Base-by-base conservation (phyloP, 2,329 filamentous ascomycete species). In the Calonectria leucothoes region DNA sequence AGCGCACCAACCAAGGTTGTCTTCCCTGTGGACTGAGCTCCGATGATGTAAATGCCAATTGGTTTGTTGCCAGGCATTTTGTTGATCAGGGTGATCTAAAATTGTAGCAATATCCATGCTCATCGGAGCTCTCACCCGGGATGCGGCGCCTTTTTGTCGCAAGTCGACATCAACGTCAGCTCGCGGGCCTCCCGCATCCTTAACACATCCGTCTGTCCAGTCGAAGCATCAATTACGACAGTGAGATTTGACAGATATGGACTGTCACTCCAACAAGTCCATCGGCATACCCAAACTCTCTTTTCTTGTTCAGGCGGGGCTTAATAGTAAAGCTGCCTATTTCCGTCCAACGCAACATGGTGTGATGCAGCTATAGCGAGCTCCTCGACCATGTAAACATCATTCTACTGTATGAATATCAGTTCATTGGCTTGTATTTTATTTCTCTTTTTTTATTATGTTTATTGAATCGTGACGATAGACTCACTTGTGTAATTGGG, bases 11-110 rank as follows among this genome's bases (percentile, higher is more conserved):
- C 81, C 1, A 88, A 80, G 0, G 87, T 87, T 1, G 85, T 87
- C 74, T 88, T 88, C 45, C 87, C 86, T 1, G 85, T 87, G 55
- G 82, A 86, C 57, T 87, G 86, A 4, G 86, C 83, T 3, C 87
- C 86, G 35, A 87, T 80, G 45, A 88, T 83, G 77, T 87, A 88
- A 37, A 87, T 82, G 45, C 68, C 75, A 0, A 69, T 39, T 45
- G 74, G 35, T 39, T 37, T 15, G 42, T 23, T 15, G 20, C 25
- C 39, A 45, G 55, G 12, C 66, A 69, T 69, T 17, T 29, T 29
- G 55, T 39, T 55, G 6, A 17, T 39, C 17, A 6, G 11, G n/a
- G 20, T 61, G 33, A 23, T 61, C 7, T 27, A 35, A 25, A 39
- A 39, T 15, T 39, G 8, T 12, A 61, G 27, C 23, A 27, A 39